Conservation (phyloP, 208 protist species). For the Leishmania guyanensis region DNA sequence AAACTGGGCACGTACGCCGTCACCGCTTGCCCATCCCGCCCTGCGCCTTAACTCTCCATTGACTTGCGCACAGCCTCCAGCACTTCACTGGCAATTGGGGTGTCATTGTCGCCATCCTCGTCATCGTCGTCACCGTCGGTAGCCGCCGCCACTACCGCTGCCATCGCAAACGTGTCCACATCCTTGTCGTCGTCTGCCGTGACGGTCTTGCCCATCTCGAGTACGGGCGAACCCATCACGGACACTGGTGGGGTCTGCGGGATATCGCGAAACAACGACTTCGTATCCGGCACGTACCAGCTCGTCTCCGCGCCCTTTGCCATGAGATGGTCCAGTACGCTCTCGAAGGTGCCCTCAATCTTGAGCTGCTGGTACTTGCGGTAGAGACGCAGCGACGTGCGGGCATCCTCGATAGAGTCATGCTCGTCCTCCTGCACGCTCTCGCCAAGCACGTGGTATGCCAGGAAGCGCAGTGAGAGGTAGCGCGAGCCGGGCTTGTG, state of each 20-base stretch:
- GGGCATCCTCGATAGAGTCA: constrained; percentile 96
- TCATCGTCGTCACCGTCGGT: constrained; percentile 15
- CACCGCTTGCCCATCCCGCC: not conserved
- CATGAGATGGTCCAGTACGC: constrained; percentile 82
- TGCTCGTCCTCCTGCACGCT: constrained; percentile 96
- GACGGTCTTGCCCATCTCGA: constrained; percentile 23
- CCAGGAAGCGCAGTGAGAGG: constrained; percentile 94
- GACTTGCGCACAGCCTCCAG: constrained; percentile 37
- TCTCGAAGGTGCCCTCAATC: constrained; percentile 75
- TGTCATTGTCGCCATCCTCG: constrained; percentile 22
- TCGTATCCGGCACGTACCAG: constrained; percentile 88
- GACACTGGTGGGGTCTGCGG: constrained; percentile 43
- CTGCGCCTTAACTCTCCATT: constrained; percentile 33
- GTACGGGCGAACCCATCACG: constrained; percentile 60
- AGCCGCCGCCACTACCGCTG: not conserved
- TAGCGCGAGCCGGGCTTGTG: constrained; percentile 88
- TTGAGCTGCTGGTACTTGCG: constrained; percentile 83
- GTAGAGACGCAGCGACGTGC: constrained; percentile 93
- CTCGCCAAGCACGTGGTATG: constrained; percentile 93
- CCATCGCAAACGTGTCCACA: constrained; percentile 12
- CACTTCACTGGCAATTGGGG: constrained; percentile 28
- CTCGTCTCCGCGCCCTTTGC: constrained; percentile 87
- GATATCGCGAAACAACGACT: constrained; percentile 49
- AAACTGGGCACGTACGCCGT: not conserved
- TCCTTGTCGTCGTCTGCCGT: constrained; percentile 18